Base-by-base conservation (phyloP, 1,284 basidiomycete species). In the Trametes versicolor region DNA sequence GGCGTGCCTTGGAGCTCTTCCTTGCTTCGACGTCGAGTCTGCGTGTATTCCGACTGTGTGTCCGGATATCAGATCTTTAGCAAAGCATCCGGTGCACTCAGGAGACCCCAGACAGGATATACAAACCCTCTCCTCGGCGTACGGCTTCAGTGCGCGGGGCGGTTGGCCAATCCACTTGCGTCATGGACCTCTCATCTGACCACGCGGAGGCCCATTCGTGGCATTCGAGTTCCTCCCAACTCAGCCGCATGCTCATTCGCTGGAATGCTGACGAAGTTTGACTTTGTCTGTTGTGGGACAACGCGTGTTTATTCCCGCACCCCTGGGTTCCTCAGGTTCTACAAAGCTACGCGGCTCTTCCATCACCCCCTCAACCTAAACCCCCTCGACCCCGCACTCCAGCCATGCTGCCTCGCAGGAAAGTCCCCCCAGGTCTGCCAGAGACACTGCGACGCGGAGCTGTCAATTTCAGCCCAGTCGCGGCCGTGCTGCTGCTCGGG, bases 401-500 rank as follows among this genome's bases (percentile, higher is more conserved):
- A 45, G 25, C 17, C 47, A 62, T 62, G 51, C 23, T 41, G 34
- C 37, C 17, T 9, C 9, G 19, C 12, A 59, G 37, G 39, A 57
- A 57, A 23, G 15, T 63, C 17, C 54, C 61, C 21, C 61, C 61
- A 9, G 61, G 55, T 13, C 29, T 57, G 4, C 55, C 37, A 27
- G 37, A 29, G n/a, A 19, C 48, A 8, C n/a, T 52, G 13, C 63
- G 56, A 10, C 47, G n/a, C 3, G 43, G 45, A 9, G 29, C 27
- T 39, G 34, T 55, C 25, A 49, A 52, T 37, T n/a, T 61, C 32
- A 50, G 51, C 27, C 63, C 63, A 15, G 54, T 41, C 0, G 60
- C 34, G 4, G 29, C 25, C 23, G 23, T 65, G 7, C n/a, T 64
- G 48, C 51, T 36, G 1, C 6, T 21, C 34, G 52, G 51, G 21